Conservation (phyloP, 768 basidiomycete species). For the Thelephora ganbajun region DNA sequence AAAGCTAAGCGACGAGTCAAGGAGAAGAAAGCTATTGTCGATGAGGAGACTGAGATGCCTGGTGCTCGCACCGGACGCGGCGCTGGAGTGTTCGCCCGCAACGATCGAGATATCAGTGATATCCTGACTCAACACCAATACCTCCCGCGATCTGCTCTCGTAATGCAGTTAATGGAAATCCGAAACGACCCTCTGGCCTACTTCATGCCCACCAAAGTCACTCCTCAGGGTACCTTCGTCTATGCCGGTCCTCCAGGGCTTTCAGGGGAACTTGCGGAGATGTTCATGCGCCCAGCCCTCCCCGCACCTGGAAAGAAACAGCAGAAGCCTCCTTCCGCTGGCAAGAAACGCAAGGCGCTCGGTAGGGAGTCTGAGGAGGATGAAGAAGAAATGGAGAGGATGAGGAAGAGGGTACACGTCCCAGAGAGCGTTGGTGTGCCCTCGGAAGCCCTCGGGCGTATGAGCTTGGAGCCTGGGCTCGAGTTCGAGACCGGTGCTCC, state of each 20-base stretch:
- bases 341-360: slow-evolving; percentile 31
- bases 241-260: slow-evolving; percentile 78
- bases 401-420: slow-evolving; percentile 41
- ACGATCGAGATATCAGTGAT: slow-evolving; percentile 42
- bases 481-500: slow-evolving; percentile 37
- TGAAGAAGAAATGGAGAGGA: slow-evolving; percentile 61
- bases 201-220: slow-evolving; percentile 75
- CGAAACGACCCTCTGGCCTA: slow-evolving; percentile 72
- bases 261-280: slow-evolving; percentile 62
- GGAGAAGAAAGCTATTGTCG: slow-evolving; percentile 82
- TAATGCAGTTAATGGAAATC: slow-evolving; percentile 80
- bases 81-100: slow-evolving; percentile 36
- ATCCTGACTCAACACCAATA: slow-evolving; percentile 75
- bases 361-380: slow-evolving; percentile 21
- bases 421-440: slow-evolving; percentile 47
- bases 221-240: slow-evolving; percentile 59
- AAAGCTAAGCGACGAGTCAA: slow-evolving; percentile 33
- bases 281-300: slow-evolving; percentile 69
- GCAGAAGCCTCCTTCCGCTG: slow-evolving; percentile 37
- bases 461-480: slow-evolving; percentile 38
- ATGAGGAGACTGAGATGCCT: slow-evolving; percentile 75
- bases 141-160: slow-evolving; percentile 71
- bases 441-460: slow-evolving; percentile 39
- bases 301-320: slow-evolving; percentile 46
- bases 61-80: slow-evolving; percentile 40